A percentile compares a stretch with the other conserved stretches of the same genome.
These are phyloP conservation scores for Salix brachista DNA, from an alignment of 345 rosid genomes.

Conservation along the genomic window DNA sequence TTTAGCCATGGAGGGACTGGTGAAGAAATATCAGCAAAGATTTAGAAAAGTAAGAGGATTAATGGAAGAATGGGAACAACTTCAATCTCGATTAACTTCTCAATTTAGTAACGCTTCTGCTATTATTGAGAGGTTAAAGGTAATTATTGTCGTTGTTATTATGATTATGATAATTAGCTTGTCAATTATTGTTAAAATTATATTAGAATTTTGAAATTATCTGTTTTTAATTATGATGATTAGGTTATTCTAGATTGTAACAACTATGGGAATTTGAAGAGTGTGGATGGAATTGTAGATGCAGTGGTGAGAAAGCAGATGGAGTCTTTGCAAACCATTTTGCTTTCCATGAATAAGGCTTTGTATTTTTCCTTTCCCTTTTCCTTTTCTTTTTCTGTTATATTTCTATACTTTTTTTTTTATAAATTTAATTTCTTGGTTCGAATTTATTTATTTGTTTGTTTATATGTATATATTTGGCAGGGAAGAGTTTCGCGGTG, in stretches of 20 bases:
- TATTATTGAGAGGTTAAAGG: constrained; percentile 68
- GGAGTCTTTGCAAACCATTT: constrained; percentile 53
- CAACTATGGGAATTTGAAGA: constrained; percentile 50
- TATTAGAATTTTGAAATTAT: not conserved
- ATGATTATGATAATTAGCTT: not conserved
- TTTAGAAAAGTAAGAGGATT: constrained; percentile 54
- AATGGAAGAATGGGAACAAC: constrained; percentile 61
- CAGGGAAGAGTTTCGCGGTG: constrained; percentile 57
- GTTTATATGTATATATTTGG: not conserved
- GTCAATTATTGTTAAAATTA: not conserved
- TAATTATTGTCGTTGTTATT: not conserved
- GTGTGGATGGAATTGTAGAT: constrained; percentile 46
- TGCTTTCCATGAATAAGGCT: constrained; percentile 53
- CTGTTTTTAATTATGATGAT: not conserved
- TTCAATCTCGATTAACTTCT: constrained; percentile 57
- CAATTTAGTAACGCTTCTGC: constrained; percentile 63
- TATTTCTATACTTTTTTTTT: not conserved
- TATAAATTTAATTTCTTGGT: not conserved
- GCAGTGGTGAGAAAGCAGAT: constrained; percentile 64
- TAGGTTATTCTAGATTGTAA: constrained; percentile 51
- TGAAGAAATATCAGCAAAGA: constrained; percentile 68
- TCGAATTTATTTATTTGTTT: not conserved
- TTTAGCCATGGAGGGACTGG: constrained; percentile 52
- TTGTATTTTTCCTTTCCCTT: constrained; percentile 25
- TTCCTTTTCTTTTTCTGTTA: not conserved